Conservation (phyloP, 2,329 filamentous ascomycete species). For the Colletotrichum higginsianum region DNA sequence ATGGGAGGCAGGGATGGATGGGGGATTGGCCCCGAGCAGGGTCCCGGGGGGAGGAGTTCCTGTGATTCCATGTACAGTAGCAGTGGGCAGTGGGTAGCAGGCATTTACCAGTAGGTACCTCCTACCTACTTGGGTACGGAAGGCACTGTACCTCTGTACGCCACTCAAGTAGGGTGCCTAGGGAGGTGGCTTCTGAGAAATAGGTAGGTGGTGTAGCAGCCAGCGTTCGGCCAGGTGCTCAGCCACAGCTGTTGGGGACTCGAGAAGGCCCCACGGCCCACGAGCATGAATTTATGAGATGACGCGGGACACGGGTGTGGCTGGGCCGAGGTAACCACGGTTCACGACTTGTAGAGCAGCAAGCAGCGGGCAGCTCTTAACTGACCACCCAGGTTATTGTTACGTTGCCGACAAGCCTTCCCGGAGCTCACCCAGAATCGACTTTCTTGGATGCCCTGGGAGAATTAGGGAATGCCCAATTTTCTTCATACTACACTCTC, state of each 20-base stretch:
- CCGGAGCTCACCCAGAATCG: conserved; percentile 24
- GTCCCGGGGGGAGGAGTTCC: conserved; percentile 15
- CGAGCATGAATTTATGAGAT: conserved; percentile 5
- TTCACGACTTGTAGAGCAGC: conserved; percentile 27
- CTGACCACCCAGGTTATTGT: conserved; percentile 21
- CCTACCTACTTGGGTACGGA: too few species aligned
- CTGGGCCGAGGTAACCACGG: conserved; percentile 43
- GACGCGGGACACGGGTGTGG: conserved; percentile 28
- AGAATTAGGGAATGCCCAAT: background rate
- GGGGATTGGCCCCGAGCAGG: conserved; percentile 29
- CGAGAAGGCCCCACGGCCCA: background rate
- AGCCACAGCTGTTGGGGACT: conserved; percentile 20
- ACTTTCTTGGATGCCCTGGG: conserved; percentile 25
- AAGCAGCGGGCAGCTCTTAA: conserved; percentile 7
- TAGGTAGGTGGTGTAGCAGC: background rate
- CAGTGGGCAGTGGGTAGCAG: background rate
- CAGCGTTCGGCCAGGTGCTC: background rate
- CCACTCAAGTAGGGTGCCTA: too few species aligned
- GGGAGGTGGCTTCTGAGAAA: background rate
- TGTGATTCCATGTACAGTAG: conserved; percentile 1
- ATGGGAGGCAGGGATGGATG: conserved; percentile 28
- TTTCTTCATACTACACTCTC: conserved; percentile 17
- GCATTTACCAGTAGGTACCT: background rate
- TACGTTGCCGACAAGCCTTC: conserved; percentile 39
- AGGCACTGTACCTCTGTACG: too few species aligned